Evolutionary conservation across 140 eudicot species (phyloP), one percentile per base, ranked within the genome.

Genomic region (Ambrosia hybrid): DNA sequence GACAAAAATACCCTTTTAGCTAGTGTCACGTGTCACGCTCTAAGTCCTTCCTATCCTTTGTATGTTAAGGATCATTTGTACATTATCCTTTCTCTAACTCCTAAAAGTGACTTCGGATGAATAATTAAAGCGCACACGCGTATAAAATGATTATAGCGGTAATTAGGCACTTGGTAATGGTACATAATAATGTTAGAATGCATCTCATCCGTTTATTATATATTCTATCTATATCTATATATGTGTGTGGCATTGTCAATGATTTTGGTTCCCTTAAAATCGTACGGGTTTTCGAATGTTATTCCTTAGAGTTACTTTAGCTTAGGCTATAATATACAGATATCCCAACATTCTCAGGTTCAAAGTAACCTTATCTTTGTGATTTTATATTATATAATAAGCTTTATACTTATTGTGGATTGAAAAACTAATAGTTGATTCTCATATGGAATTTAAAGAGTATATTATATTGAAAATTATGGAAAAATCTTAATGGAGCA

Each of bases 401-500:
- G 10, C 1, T 39, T 45, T 37, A 38, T 64, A 74, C 65, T 58
- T 57, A 12, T 59, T 51, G 6, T 58, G 63, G 64, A 37, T 57
- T 67, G n/a, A 57, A 67, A 37, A 55, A 57, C 17, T 58, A 68
- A 30, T 13, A 34, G 14, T 7, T 1, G 34, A 16, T 49, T 75
- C 60, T 43, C 21, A 1, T 13, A 33, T 10, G 13, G 60, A 64
- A 71, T 7, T 43, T 41, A 5, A 71, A 5, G 14, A 9, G 56
- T 55, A 21, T 39, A 26, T 67, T n/a, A 5, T 5, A 3, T 9
- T 0, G 15, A 15, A 11, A 38, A 46, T 7, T 73, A 49, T 56
- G 16, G 33, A 36, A 75, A 14, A 46, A 9, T 76, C 10, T 67
- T 67, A 78, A 38, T 78, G 82, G 82, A 71, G 82, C 77, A 78